These are phyloP conservation scores for Trametes sanguinea DNA, from an alignment of 768 basidiomycete genomes.

Conservation along the genomic window DNA sequence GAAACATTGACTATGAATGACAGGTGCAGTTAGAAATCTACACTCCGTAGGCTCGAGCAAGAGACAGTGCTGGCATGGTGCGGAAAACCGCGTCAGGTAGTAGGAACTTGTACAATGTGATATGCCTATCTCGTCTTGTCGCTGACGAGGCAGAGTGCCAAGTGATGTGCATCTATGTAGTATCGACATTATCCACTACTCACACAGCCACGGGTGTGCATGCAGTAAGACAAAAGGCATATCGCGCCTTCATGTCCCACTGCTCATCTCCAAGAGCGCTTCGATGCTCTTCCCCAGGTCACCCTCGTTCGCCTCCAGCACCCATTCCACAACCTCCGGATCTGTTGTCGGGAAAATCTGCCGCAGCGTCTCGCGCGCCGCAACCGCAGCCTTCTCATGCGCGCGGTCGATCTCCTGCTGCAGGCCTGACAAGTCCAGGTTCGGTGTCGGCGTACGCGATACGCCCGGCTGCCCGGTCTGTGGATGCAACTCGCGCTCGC, in stretches of 20 bases:
- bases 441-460: slow-evolving; percentile 71
- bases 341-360: slow-evolving; percentile 91
- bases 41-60: too few relatives aligned
- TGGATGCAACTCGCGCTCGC: slow-evolving; percentile 30
- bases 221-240: too few relatives aligned
- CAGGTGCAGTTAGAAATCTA: too few relatives aligned
- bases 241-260: slow-evolving; percentile 11
- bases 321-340: slow-evolving; percentile 81
- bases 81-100: too few relatives aligned
- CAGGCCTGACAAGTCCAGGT: slow-evolving; percentile 66
- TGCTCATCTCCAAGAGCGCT: slow-evolving; percentile 72
- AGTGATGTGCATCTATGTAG: too few relatives aligned
- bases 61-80: too few relatives aligned
- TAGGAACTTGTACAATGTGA: too few relatives aligned
- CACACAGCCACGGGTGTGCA: too few relatives aligned
- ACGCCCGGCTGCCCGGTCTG: slow-evolving; percentile 39
- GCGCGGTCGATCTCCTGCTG: slow-evolving; percentile 80
- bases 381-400: slow-evolving; percentile 70
- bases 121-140: too few relatives aligned
- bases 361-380: slow-evolving; percentile 71
- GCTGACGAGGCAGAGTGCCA: too few relatives aligned
- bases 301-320: slow-evolving; percentile 85
- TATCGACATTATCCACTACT: too few relatives aligned
- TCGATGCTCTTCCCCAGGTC: slow-evolving; percentile 92
- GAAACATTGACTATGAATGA: too few relatives aligned